phyloP scores from a whole-genome alignment of 2,329 filamentous ascomycete genomes.

The Pleurostoma richardsiae region DNA sequence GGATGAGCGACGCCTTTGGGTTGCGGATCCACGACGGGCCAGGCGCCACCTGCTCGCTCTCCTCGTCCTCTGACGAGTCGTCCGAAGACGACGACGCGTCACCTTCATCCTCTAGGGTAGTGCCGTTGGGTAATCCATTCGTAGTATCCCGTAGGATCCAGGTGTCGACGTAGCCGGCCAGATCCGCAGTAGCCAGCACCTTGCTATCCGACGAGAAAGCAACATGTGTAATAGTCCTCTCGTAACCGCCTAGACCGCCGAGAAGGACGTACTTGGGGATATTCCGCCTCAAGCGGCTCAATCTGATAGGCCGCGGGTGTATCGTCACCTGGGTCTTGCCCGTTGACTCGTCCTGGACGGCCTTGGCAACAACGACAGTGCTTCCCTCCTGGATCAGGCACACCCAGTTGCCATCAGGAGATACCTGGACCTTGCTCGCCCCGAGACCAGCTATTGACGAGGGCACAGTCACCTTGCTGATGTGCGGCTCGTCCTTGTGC shows the following conservation, averaged over 20 bases:
- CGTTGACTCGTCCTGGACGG: conserved; percentile 26
- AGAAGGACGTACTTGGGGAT: conserved; percentile 51
- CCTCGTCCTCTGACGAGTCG: conserved; percentile 19
- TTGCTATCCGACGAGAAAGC: conserved; percentile 77
- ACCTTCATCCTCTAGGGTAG: conserved; percentile 23
- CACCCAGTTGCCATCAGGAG: conserved; percentile 67
- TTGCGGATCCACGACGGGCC: conserved; percentile 72
- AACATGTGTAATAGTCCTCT: conserved; percentile 67
- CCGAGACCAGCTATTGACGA: conserved; percentile 52
- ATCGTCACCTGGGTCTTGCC: conserved; percentile 32
- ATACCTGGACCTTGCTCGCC: conserved; percentile 65
- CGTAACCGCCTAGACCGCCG: conserved; percentile 69
- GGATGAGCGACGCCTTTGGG: conserved; percentile 63
- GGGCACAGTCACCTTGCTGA: conserved; percentile 67
- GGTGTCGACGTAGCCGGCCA: conserved; percentile 81
- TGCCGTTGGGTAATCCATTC: conserved; percentile 22
- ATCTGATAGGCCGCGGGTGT: conserved; percentile 35
- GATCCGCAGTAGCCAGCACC: conserved; percentile 72
- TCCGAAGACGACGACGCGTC: conserved; percentile 17
- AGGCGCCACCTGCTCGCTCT: conserved; percentile 22
- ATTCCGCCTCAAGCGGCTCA: conserved; percentile 48
- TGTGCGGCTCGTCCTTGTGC: conserved; percentile 55
- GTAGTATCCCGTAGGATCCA: conserved; percentile 64
- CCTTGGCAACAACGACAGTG: conserved; percentile 46
- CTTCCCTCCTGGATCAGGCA: conserved; percentile 58